Base-by-base conservation (phyloP, 495 filamentous ascomycete species). In the Lophiotrema nucula region DNA sequence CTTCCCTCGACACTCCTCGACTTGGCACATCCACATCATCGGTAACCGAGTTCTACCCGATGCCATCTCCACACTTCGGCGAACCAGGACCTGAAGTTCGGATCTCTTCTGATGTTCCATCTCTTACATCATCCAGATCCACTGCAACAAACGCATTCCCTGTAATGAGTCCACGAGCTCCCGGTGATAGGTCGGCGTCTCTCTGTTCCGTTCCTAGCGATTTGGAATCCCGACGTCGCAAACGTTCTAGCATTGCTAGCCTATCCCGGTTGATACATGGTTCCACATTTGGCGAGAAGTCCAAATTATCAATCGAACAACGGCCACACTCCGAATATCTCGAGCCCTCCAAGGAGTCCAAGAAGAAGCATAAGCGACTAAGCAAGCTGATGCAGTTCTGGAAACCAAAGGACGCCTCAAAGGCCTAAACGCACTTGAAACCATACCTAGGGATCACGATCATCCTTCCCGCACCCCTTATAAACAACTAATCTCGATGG, bases 321-420 rank as follows among this genome's bases (percentile, higher is more conserved):
- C 77, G 85, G 67, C 60, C 74, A 22, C 70, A 72, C 10, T 79
- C 81, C 22, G 77, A 78, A 1, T 68, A 70, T 4, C 76, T 78
- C 26, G 75, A 79, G 41, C 71, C 74, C 13, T 83, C 88, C 49
- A 85, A 81, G 71, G 78, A 78, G 50, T 63, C 75, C 15, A 90
- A 85, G 69, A 81, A 79, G 64, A 92, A 87, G 71, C 79, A 83
- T 21, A 88, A 83, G 62, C 81, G 89, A 31, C 74, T 95, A 33
- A 90, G 88, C 68, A 83, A 87, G 31, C 74, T 93, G 67, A 85
- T 93, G 82, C 85, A 88, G 53, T 95, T 93, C 66, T 93, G 88
- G 87, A 89, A 86, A 69, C 71, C 79, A 3, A 69, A 69, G 47
- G 44, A 67, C 16, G 22, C 39, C 19, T 11, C 39, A 12, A 12